A percentile compares a stretch with the other conserved stretches of the same genome.
Evolutionary conservation across 108 stramenopile species (phyloP).

Genomic region (Nannochloropsis oceanica): DNA sequence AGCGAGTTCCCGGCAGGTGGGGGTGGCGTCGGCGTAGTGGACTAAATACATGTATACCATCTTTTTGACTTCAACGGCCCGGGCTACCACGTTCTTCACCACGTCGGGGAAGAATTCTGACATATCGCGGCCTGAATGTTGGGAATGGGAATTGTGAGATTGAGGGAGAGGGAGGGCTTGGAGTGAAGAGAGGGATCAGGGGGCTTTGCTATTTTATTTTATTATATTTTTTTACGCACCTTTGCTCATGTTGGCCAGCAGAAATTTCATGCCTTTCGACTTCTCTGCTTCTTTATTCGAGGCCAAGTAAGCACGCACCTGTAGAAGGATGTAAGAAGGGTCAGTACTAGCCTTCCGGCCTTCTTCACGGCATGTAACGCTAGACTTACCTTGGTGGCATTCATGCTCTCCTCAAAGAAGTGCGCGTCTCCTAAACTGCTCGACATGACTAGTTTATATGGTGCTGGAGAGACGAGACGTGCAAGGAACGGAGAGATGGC

Average conservation of each 20-base stretch:
- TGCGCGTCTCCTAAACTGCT: slow-evolving; percentile 57
- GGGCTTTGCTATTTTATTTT: background rate
- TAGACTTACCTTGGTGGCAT: slow-evolving; percentile 61
- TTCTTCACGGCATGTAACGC: slow-evolving; percentile 41
- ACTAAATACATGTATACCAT: slow-evolving; percentile 98
- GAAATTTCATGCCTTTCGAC: slow-evolving; percentile 91
- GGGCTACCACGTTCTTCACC: slow-evolving; percentile 65
- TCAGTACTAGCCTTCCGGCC: background rate
- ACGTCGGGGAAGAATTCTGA: slow-evolving; percentile 92
- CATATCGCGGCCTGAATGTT: slow-evolving; percentile 56
- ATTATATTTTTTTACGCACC: background rate
- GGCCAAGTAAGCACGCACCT: background rate
- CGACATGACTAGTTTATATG: background rate
- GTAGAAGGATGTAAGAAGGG: background rate
- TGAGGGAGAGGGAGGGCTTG: background rate
- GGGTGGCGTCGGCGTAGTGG: slow-evolving; percentile 48
- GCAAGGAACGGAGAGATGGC: no score
- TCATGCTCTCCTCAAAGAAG: slow-evolving; percentile 92
- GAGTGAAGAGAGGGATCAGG: background rate
- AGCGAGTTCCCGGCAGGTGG: slow-evolving; percentile 76
- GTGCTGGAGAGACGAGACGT: no score
- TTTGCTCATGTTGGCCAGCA: slow-evolving; percentile 87
- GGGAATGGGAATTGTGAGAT: background rate
- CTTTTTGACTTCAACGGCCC: slow-evolving; percentile 84
- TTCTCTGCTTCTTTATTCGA: slow-evolving; percentile 40